phyloP scores from a whole-genome alignment of 345 rosid genomes.

The Excoecaria cochinchinensis region DNA sequence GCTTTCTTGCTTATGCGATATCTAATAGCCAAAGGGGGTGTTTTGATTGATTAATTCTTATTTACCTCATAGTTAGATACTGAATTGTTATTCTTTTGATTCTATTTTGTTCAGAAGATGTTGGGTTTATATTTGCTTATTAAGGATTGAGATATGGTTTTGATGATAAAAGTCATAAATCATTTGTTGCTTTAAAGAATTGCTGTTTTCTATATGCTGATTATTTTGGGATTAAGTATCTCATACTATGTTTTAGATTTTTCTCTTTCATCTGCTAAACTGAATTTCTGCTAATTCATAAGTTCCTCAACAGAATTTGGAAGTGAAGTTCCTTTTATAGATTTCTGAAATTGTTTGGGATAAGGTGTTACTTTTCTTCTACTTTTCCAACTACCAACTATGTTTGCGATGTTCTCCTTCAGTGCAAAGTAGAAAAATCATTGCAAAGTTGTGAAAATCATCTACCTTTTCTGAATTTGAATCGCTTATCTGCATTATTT shows the following conservation, averaged over 20 bases:
- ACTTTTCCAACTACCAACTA: not conserved
- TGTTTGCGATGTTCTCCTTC: not conserved
- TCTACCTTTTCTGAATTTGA: not conserved
- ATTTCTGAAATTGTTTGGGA: not conserved
- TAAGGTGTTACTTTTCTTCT: not conserved
- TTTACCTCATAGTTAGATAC: not conserved
- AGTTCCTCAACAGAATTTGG: not conserved
- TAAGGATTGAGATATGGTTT: not conserved
- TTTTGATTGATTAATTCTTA: too few relatives aligned
- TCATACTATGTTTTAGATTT: not conserved
- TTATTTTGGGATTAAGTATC: not conserved
- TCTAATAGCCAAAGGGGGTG: constrained; percentile 1
- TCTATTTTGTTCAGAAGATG: not conserved
- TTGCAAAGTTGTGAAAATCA: not conserved
- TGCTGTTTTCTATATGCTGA: not conserved
- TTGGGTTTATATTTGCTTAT: not conserved
- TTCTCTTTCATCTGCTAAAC: not conserved
- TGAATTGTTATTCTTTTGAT: not conserved
- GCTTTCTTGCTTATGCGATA: not conserved
- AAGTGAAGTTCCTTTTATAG: not conserved
- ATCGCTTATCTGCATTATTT: not conserved
- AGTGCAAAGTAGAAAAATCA: not conserved
- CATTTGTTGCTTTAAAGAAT: not conserved
- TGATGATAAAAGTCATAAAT: not conserved
- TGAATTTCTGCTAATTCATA: constrained; percentile 5